Conservation (phyloP, 805 yeast species). For the Saccharomycopsis sp. region DNA sequence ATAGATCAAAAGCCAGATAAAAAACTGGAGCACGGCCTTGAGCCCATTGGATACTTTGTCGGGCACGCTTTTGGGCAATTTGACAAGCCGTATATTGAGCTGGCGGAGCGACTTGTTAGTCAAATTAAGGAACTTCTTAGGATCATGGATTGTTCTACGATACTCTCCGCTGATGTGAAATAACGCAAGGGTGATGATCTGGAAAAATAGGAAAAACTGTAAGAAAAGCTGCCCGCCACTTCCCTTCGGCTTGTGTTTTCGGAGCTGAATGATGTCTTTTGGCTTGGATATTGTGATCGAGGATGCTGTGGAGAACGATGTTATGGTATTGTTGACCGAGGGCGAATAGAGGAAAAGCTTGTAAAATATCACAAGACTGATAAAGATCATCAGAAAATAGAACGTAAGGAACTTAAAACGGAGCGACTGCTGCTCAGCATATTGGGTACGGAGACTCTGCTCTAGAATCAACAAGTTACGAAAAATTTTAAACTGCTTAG, state of each 20-base stretch:
- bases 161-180: conserved; percentile 90
- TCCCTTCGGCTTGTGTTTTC: not conserved
- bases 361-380: conserved; percentile 35
- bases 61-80: conserved; percentile 31
- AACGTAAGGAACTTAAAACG: conserved; percentile 41
- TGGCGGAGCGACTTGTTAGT: conserved; percentile 87
- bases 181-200: conserved; percentile 59
- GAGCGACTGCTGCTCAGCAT: conserved; percentile 58
- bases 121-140: conserved; percentile 70
- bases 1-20: conserved; percentile 2
- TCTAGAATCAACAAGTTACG: conserved; percentile 79
- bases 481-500: conserved; percentile 45
- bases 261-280: not conserved
- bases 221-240: conserved; percentile 25
- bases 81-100: conserved; percentile 70
- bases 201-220: conserved; percentile 53
- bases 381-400: conserved; percentile 35
- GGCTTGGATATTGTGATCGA: not conserved
- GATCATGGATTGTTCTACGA: conserved; percentile 72
- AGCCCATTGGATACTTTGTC: conserved; percentile 10
- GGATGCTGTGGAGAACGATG: conserved; percentile 23
- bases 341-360: conserved; percentile 24
- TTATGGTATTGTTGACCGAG: not conserved
- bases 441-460: conserved; percentile 78
- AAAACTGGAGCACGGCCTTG: conserved; percentile 1